Evolutionary conservation across 2,329 filamentous ascomycete genomes (phyloP), one percentile per base, ranked within the genome.

Genomic region (Penicillium sp.): DNA sequence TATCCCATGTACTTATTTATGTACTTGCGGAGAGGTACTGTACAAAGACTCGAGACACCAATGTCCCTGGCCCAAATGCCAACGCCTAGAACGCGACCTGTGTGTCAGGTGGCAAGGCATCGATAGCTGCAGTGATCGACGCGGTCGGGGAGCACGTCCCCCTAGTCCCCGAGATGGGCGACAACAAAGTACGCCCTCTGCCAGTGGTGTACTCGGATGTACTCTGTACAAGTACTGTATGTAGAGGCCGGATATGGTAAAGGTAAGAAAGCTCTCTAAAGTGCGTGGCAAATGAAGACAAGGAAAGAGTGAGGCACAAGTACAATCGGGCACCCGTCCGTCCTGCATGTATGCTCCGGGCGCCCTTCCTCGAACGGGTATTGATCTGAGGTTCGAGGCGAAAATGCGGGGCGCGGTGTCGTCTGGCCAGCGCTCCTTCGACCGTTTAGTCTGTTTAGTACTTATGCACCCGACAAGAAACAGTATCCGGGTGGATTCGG

Each of bases 81-180:
- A 56, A 59, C 46, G 52, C 52, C 52, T 52, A 53, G 48, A 52
- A 54, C 58, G 51, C 53, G 48, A 52, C 49, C 29, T 33, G 36
- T 42, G 48, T 45, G 49, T 58, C 40, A 53, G 51, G 50, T 56
- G 53, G 54, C 51, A 50, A 54, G 53, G 51, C 53, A 51, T 56
- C 47, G 40, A 46, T 33, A 41, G 47, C 51, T 61, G 58, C 56
- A 61, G 45, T 52, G 58, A 61, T 62, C 56, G 59, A 53, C 58
- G 44, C 49, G 40, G 42, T 54, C 60, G 54, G 60, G 60, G 51
- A 59, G 49, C 1, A 15, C 17, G 5, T 32, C 9, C 44, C 12
- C 34, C 44, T 37, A 44, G 53, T 60, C 59, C 55, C 60, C 60
- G 59, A 52, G 39, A 36, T 21, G 18, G 3, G 21, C 18, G 29